These are phyloP conservation scores for Lipomyces mesembrius DNA, from an alignment of 805 yeast species.

Conservation along the genomic window DNA sequence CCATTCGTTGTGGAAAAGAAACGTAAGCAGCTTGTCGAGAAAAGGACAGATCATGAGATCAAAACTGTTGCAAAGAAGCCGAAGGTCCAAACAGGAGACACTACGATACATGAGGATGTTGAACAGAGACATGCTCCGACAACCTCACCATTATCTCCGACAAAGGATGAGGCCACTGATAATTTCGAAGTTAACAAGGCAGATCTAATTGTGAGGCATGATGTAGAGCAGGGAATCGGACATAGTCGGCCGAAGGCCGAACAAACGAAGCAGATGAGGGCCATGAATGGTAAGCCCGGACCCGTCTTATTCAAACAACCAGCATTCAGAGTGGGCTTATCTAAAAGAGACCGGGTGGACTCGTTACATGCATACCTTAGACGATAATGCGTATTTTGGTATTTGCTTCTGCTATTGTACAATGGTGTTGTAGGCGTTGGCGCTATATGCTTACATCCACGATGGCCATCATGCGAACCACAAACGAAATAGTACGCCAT, in stretches of 20 bases:
- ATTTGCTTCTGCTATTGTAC: neutral
- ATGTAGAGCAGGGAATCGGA: neutral
- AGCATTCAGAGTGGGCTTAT: conserved; percentile 32
- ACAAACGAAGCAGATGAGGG: neutral
- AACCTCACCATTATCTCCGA: neutral
- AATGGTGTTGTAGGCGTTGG: neutral
- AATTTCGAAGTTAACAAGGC: neutral
- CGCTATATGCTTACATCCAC: neutral
- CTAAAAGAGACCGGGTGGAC: conserved; percentile 32
- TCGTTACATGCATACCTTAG: conserved; percentile 35
- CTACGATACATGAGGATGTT: neutral
- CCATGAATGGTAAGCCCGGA: neutral
- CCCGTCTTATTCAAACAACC: conserved; percentile 20
- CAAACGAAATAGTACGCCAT: neutral
- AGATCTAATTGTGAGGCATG: no score
- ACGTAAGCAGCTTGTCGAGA: neutral
- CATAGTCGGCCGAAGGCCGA: neutral
- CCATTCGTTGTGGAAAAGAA: neutral
- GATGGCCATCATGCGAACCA: neutral
- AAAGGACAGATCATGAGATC: neutral
- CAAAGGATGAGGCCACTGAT: neutral
- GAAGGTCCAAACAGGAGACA: neutral
- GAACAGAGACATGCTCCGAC: neutral
- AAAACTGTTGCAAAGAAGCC: neutral
- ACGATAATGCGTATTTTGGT: neutral